Evolutionary conservation across 768 basidiomycete species (phyloP).

Genomic region (Termitomyces heimii): DNA sequence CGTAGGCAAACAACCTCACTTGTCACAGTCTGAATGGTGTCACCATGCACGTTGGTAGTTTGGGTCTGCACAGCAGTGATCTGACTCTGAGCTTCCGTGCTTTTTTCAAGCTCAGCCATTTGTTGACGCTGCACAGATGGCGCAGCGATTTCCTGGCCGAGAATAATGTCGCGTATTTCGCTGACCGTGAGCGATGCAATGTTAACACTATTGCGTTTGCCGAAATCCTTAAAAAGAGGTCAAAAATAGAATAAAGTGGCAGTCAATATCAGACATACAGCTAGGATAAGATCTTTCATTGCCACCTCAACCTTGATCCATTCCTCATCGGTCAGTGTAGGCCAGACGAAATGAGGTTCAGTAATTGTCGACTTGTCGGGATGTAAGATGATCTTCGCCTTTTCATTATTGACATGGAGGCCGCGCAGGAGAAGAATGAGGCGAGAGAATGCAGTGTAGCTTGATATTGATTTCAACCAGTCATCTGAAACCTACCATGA

Average conservation of each 20-base stretch:
- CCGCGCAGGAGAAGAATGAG: slow-evolving; percentile 95
- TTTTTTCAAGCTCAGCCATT: slow-evolving; percentile 98
- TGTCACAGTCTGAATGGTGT: slow-evolving; percentile 91
- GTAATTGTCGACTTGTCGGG: slow-evolving; percentile 97
- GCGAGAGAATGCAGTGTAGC: slow-evolving; percentile 98
- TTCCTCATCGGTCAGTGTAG: slow-evolving; percentile 85
- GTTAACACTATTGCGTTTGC: slow-evolving; percentile 98
- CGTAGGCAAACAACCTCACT: slow-evolving; percentile 46
- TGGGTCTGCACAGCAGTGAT: slow-evolving; percentile 97
- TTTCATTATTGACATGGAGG: slow-evolving; percentile 98
- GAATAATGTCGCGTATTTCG: slow-evolving; percentile 96
- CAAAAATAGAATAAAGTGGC: background rate
- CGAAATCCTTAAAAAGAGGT: slow-evolving; percentile 70
- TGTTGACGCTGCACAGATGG: slow-evolving; percentile 96
- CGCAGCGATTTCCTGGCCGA: slow-evolving; percentile 97
- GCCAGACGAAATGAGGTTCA: slow-evolving; percentile 98
- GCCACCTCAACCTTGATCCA: slow-evolving; percentile 99
- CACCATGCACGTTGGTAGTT: slow-evolving; percentile 97
- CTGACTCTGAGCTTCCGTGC: slow-evolving; percentile 88
- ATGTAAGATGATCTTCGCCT: slow-evolving; percentile 96
- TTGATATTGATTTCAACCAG: slow-evolving; percentile 98
- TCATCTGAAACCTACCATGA: slow-evolving; percentile 55
- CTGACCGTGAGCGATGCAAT: slow-evolving; percentile 95
- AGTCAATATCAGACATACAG: slow-evolving; percentile 35
- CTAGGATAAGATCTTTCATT: slow-evolving; percentile 94